Evolutionary conservation across 192 early-diverging fungal genomes (phyloP).

Genomic region (Oehlia diaphana): DNA sequence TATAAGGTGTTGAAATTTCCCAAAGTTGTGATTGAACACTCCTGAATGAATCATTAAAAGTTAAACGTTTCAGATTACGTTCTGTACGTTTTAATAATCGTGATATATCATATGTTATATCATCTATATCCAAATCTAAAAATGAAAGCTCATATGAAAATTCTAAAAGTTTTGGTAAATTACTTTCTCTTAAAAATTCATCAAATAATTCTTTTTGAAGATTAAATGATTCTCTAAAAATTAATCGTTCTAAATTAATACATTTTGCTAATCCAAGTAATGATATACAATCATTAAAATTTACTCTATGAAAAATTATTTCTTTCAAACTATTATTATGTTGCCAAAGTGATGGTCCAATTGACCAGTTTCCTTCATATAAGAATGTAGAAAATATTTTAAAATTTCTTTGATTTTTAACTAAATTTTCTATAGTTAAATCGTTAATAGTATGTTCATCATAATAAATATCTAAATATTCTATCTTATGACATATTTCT

Average conservation of each 20-base stretch:
- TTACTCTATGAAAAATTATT: not conserved
- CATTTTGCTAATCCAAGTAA: not conserved
- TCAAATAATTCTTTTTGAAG: not conserved
- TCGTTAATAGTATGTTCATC: not conserved
- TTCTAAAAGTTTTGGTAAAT: not conserved
- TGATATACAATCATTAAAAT: not conserved
- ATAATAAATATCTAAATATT: not conserved
- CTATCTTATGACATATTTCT: not conserved
- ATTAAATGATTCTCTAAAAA: not conserved
- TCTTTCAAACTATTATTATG: not conserved
- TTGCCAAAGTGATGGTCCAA: not conserved
- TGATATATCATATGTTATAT: not conserved
- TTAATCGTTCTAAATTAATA: not conserved
- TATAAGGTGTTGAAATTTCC: not conserved
- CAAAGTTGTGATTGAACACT: not conserved
- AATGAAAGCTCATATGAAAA: not conserved
- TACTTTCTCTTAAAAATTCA: not conserved
- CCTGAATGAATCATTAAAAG: not conserved
- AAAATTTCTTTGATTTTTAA: not conserved
- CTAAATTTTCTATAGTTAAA: not conserved
- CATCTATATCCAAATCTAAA: not conserved
- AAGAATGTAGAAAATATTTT: not conserved
- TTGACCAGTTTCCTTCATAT: not conserved
- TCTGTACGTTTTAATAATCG: not conserved
- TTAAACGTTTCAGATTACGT: not conserved